A percentile compares a stretch with the other conserved stretches of the same genome.
These are phyloP conservation scores for Phytophthora tubulina DNA, from an alignment of 352 stramenopile species.

Conservation along the genomic window DNA sequence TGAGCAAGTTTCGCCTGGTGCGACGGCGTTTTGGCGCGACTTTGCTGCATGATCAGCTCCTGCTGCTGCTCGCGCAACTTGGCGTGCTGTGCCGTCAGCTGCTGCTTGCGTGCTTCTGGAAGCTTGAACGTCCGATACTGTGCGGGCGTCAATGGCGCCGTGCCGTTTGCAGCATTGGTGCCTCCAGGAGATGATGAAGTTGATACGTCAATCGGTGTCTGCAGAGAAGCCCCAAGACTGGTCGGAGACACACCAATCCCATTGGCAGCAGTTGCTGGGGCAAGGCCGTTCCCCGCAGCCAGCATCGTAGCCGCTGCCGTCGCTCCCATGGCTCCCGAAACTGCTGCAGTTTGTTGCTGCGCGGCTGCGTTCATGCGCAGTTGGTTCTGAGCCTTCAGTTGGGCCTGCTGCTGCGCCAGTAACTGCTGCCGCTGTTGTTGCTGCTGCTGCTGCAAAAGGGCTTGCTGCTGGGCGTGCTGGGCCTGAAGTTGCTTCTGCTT, in stretches of 20 bases:
- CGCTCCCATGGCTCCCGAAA: slow-evolving; percentile 16
- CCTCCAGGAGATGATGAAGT: slow-evolving; percentile 38
- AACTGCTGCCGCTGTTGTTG: slow-evolving; percentile 56
- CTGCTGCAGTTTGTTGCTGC: slow-evolving; percentile 28
- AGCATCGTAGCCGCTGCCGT: slow-evolving; percentile 12
- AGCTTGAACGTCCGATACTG: slow-evolving; percentile 86
- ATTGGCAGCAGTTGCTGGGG: slow-evolving; percentile 6
- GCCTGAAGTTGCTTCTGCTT: slow-evolving; percentile 67
- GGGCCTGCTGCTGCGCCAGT: slow-evolving; percentile 48
- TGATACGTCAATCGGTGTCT: slow-evolving; percentile 65
- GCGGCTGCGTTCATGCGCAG: slow-evolving; percentile 40
- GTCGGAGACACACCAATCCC: slow-evolving; percentile 32
- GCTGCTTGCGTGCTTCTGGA: slow-evolving; percentile 69
- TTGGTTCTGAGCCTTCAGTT: slow-evolving; percentile 60
- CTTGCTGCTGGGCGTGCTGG: slow-evolving; percentile 63
- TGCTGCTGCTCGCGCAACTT: slow-evolving; percentile 84
- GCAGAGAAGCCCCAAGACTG: slow-evolving; percentile 43
- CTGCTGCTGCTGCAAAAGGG: slow-evolving; percentile 57
- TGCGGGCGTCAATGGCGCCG: slow-evolving; percentile 62
- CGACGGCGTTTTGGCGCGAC: slow-evolving; percentile 71
- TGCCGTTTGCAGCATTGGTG: slow-evolving; percentile 28
- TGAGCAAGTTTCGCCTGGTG: slow-evolving; percentile 80
- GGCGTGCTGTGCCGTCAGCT: slow-evolving; percentile 72
- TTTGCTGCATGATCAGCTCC: slow-evolving; percentile 82
- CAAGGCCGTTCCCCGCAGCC: slow-evolving; percentile 17